Evolutionary conservation across 2,329 filamentous ascomycete genomes (phyloP), one percentile per base, ranked within the genome.

Genomic region (Blastomyces emzantsi): DNA sequence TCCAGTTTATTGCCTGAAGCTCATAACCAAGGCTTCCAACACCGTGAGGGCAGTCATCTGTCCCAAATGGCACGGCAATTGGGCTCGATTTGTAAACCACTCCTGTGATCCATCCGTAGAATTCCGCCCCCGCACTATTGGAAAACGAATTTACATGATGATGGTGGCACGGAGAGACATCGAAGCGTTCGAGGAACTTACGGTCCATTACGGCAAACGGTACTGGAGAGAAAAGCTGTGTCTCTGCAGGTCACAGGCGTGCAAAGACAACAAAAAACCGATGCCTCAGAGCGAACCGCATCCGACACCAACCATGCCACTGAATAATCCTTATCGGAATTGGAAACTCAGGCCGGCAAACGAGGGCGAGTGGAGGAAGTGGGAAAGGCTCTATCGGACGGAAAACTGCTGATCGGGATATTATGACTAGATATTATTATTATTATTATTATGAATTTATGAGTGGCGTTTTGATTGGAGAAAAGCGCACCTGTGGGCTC

Each of bases 81-180:
- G 73, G 66, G 73, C 73, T 17, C 70, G 75, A 17, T 77, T 69
- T 45, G 66, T 74, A 36, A 76, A 73, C 57, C 75, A 76, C 61
- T 75, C 72, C 1, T 77, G 75, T 66, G 66, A 72, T 1, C 52
- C 73, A 19, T 65, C 64, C 19, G 68, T 67, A 1, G 11, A 15
- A 2, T 75, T 73, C 54, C 8, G 7, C 0, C 9, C 15, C 1
- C 61, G 63, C 22, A 64, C 67, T 0, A 62, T 72, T 22, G 74
- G 74, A 13, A 62, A 69, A 1, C 60, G 65, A 17, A 63, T 62
- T 4, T 63, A 66, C 2, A 69, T 70, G 36, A 66, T 66, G 6
- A 59, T 75, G 17, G 58, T 67, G 58, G 70, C 67, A 11, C 6
- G 11, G 11, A 65, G 68, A 8, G 67, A 74, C 59, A 75, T 76